Evolutionary conservation across 129 eudicot genomes (phyloP), one percentile per base, ranked within the genome.

Genomic region (Erigeron canadensis): DNA sequence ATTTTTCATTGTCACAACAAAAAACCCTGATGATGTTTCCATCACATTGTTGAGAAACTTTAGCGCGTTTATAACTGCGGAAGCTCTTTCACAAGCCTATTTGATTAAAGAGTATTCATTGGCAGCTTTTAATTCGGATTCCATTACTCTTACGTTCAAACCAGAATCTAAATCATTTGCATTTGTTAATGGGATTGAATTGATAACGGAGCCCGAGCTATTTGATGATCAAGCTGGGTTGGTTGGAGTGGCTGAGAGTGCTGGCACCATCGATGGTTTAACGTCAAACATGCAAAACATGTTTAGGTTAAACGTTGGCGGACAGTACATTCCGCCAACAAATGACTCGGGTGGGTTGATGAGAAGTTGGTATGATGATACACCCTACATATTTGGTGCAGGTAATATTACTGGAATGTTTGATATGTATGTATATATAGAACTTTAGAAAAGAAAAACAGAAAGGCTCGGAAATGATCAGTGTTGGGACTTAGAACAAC

Each of bases 291-390:
- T 77, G 74, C 79, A 86, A 46, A 82, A 80, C 9, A 77, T 87
- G 85, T 87, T 72, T 58, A 58, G 97, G 60, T 37, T 91, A 74
- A 91, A 91, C 38, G 97, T 86, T 3, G 97, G 97, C 3, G 97
- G 97, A 2, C 84, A 79, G 13, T 91, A 34, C 44, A 79, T 91
- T 48, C 48, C 84, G 9, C 86, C 97, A 0, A 50, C 63, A 5
- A 91, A 88, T 44, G 96, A 91, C 64, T 81, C 96, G 0, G 85
- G 72, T 0, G 89, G 89, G 4, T 75, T 88, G 4, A 79, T 78
- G 89, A 55, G 97, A 63, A 84, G 86, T 57, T 91, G 97, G 97
- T 91, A 91, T 13, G 92, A 88, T 15, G 97, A 91, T 34, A 76
- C 88, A 6, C 88, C 95, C 10, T 91, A 88, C 21, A 65, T 88